These are phyloP conservation scores for Bipolaris gigantea DNA, from an alignment of 2,329 filamentous ascomycete genomes.

Conservation along the genomic window DNA sequence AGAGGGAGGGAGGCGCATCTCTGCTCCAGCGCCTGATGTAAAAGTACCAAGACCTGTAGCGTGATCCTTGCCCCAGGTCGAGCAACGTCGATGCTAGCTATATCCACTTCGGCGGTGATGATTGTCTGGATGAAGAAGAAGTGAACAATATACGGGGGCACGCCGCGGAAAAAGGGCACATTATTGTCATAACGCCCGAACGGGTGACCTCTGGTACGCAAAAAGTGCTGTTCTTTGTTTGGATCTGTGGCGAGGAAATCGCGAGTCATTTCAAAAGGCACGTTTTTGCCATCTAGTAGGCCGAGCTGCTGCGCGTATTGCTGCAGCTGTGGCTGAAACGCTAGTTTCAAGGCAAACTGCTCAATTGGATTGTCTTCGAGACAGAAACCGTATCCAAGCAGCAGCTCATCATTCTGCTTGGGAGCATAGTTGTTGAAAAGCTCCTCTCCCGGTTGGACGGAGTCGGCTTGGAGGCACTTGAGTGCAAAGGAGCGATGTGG, in stretches of 20 bases:
- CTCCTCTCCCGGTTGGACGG: slow-evolving; percentile 44
- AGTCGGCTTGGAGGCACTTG: slow-evolving; percentile 41
- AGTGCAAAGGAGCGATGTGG: slow-evolving; percentile 44
- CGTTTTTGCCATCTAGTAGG: slow-evolving; percentile 18
- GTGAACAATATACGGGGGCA: slow-evolving; percentile 40
- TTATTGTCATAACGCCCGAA: slow-evolving; percentile 39
- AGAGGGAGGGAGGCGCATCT: slow-evolving; percentile 26
- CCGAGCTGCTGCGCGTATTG: slow-evolving; percentile 23
- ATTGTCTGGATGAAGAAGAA: slow-evolving; percentile 35
- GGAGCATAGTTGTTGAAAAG: slow-evolving; percentile 59
- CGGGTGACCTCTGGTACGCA: slow-evolving; percentile 38
- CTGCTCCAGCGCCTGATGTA: slow-evolving; percentile 30
- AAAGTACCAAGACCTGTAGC: slow-evolving; percentile 24
- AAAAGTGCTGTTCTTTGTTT: slow-evolving; percentile 36
- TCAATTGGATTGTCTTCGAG: slow-evolving; percentile 53
- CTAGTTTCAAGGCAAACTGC: slow-evolving; percentile 48
- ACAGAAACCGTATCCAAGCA: slow-evolving; percentile 58
- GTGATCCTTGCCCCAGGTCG: slow-evolving; percentile 24
- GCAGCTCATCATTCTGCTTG: slow-evolving; percentile 56
- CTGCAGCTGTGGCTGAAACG: slow-evolving; percentile 42
- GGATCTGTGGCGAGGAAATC: slow-evolving; percentile 24
- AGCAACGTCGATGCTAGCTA: slow-evolving; percentile 13
- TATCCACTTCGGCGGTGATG: slow-evolving; percentile 22
- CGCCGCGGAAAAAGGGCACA: slow-evolving; percentile 36
- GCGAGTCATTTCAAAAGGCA: slow-evolving; percentile 33